Evolutionary conservation across 768 basidiomycete genomes (phyloP).

Genomic region (Hypholoma fasciculare): DNA sequence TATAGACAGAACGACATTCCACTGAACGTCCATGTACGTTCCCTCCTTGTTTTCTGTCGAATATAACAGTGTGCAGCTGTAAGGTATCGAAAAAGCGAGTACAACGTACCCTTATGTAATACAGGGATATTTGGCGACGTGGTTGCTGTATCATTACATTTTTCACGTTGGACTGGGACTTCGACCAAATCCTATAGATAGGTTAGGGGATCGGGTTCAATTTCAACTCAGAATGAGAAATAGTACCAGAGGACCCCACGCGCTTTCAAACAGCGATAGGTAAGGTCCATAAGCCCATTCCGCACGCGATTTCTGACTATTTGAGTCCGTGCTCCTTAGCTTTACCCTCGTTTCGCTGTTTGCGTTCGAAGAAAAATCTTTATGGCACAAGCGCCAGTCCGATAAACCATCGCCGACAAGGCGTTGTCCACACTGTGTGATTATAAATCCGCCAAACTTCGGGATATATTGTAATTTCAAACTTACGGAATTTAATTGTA

Average conservation of each 20-base stretch:
- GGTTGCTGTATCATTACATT: not conserved
- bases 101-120: no score
- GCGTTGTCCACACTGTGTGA: constrained; percentile 3
- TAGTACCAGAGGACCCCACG: constrained; percentile 31
- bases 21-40: constrained; percentile 30
- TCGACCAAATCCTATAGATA: constrained; percentile 29
- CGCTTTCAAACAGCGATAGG: constrained; percentile 19
- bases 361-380: constrained; percentile 22
- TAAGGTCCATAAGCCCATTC: constrained; percentile 34
- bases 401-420: not conserved
- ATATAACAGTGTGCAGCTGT: constrained; percentile 3
- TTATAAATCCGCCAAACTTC: not conserved
- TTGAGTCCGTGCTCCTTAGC: constrained; percentile 17
- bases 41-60: not conserved
- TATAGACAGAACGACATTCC: constrained; percentile 32
- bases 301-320: constrained; percentile 22
- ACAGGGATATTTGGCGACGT: not conserved
- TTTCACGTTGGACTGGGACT: constrained; percentile 32
- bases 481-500: constrained; percentile 23
- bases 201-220: not conserved
- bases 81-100: no score
- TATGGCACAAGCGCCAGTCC: constrained; percentile 26
- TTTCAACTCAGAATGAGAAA: not conserved
- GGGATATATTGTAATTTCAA: not conserved
- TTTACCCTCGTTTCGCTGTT: constrained; percentile 31